phyloP scores from a whole-genome alignment of 2,329 filamentous ascomycete genomes.

The Ramichloridium luteum region DNA sequence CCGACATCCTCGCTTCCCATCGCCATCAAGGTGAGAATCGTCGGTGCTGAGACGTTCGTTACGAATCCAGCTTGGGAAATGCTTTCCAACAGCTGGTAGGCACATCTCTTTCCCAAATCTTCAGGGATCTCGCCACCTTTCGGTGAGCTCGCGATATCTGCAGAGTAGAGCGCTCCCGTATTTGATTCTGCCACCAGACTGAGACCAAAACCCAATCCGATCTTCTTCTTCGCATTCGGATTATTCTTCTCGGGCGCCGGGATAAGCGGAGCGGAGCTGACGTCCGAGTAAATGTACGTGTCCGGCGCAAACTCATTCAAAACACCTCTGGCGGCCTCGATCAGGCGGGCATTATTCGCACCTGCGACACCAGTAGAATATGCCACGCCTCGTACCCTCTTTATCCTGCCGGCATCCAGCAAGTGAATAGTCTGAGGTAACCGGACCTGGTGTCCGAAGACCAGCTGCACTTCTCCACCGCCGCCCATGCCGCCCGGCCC shows the following conservation, averaged over 20 bases:
- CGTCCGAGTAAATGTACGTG: constrained; percentile 73
- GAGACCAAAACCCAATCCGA: constrained; percentile 84
- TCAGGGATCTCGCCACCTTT: constrained; percentile 75
- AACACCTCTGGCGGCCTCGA: constrained; percentile 74
- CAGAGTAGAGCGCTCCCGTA: constrained; percentile 74
- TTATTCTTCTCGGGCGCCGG: constrained; percentile 60
- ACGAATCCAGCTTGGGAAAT: constrained; percentile 76
- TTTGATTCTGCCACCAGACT: constrained; percentile 88
- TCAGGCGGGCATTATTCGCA: constrained; percentile 90
- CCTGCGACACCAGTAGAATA: constrained; percentile 87
- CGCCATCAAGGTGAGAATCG: constrained; percentile 79
- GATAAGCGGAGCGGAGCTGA: constrained; percentile 47
- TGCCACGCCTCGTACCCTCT: constrained; percentile 80
- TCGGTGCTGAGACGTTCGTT: constrained; percentile 56
- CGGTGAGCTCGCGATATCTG: constrained; percentile 64
- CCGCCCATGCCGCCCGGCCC: constrained; percentile 65
- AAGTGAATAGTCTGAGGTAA: constrained; percentile 90
- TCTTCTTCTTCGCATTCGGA: constrained; percentile 39
- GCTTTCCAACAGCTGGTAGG: constrained; percentile 75
- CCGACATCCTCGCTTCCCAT: constrained; percentile 98
- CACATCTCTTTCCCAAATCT: constrained; percentile 78
- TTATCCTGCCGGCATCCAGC: constrained; percentile 70
- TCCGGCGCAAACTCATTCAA: constrained; percentile 78
- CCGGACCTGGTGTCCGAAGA: constrained; percentile 86
- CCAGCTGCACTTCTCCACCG: constrained; percentile 81